Evolutionary conservation across 208 protist genomes (phyloP), one percentile per base, ranked within the genome.

Genomic region (Novymonas esmeraldas): DNA sequence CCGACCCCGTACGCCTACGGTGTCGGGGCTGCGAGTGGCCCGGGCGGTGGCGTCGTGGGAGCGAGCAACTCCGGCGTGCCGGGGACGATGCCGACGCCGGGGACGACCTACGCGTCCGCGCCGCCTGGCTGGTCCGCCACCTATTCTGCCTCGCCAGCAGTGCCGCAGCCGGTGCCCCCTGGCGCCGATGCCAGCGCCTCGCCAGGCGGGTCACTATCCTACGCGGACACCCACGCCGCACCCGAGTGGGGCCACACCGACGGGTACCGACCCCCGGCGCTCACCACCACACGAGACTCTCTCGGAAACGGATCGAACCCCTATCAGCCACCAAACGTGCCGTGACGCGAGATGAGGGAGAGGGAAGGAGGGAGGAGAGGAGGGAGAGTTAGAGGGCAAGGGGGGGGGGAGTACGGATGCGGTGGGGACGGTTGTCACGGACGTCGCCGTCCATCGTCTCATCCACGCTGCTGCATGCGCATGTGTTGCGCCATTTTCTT

Each of bases 311-410:
- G 33, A 20, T 54, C 41, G 9, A 1, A 24, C 14, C 24, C 44
- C 13, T 74, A 74, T 42, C 69, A 65, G 29, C 69, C 69, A 39
- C 69, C 69, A n/a, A 42, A 34, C 26, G 44, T 74, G 18, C 49
- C 26, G 46, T 56, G 46, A 54, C n/a, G 4, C n/a, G 20, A 26
- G 4, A 20, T 14, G n/a, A 59, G 33, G 42, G 52, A 22, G 34
- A 31, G 34, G 34, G 33, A 59, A 26, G 13, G 31, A 31, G 20
- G 31, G 34, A 59, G 34, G 52, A 31, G 52, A 28, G 38, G 4
- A 29, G 20, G 5, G n/a, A 41, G 34, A 29, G 9, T 31, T 22
- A 22, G n/a, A n/a, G 18, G 24, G 22, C 52, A n/a, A n/a, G n/a
- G n/a, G n/a, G n/a, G n/a, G n/a, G n/a, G n/a, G n/a, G n/a, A n/a